Percentiles rank a stretch among this genome's conserved stretches.
Evolutionary conservation across 805 yeast species (phyloP).

Genomic region (Yamadazyma kitorensis): DNA sequence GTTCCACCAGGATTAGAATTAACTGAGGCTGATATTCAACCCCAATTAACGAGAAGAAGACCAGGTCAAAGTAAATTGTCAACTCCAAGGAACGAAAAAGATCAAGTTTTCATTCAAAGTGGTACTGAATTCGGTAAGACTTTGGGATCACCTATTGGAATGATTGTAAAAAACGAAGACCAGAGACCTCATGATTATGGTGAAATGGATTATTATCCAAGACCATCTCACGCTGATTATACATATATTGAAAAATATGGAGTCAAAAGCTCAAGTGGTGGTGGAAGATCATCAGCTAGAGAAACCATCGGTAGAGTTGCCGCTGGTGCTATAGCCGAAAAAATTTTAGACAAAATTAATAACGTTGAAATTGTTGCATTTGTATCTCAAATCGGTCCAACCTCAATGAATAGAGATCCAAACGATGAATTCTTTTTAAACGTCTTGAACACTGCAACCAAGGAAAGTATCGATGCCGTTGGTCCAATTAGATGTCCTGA

Average conservation of each 20-base stretch:
- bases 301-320: conserved; percentile 99
- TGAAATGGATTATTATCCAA: conserved; percentile 92
- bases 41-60: conserved; percentile 93
- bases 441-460: conserved; percentile 70
- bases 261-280: conserved; percentile 90
- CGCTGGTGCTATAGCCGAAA: conserved; percentile 98
- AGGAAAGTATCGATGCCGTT: conserved; percentile 81
- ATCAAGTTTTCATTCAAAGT: conserved; percentile 85
- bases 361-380: conserved; percentile 94
- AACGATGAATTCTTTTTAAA: conserved; percentile 61
- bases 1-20: conserved; percentile 93
- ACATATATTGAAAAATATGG: conserved; percentile 92
- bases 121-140: conserved; percentile 92
- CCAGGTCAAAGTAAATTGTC: conserved; percentile 94
- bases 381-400: conserved; percentile 86
- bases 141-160: conserved; percentile 92
- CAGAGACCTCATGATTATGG: conserved; percentile 96
- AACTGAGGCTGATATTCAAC: conserved; percentile 86
- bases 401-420: conserved; percentile 74
- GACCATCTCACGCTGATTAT: conserved; percentile 98
- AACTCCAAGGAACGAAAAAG: conserved; percentile 96
- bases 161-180: conserved; percentile 91
- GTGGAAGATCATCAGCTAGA: conserved; percentile 96
- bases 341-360: conserved; percentile 70
- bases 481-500: conserved; percentile 97